Conservation (phyloP, 2,329 filamentous ascomycete species). For the Hymenoscyphus repandus region DNA sequence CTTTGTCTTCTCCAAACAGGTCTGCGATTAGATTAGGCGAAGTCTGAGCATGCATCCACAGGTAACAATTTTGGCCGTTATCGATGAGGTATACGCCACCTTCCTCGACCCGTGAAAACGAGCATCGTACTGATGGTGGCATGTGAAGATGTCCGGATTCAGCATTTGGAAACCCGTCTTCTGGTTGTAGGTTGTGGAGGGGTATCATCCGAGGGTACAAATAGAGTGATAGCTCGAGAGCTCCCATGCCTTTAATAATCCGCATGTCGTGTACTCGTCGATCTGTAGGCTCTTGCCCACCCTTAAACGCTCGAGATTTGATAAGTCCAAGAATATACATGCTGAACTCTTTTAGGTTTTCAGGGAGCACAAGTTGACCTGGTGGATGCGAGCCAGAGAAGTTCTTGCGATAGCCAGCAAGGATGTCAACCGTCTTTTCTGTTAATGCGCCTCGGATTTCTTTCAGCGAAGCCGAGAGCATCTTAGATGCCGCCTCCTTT, state of each 20-base stretch:
- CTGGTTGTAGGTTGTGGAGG: slow-evolving; percentile 79
- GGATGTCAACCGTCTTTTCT: slow-evolving; percentile 88
- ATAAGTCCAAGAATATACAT: slow-evolving; percentile 92
- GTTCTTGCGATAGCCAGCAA: slow-evolving; percentile 88
- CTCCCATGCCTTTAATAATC: slow-evolving; percentile 82
- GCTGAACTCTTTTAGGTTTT: slow-evolving; percentile 90
- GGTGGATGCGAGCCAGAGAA: slow-evolving; percentile 81
- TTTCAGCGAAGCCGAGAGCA: slow-evolving; percentile 69
- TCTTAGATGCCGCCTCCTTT: slow-evolving; percentile 88
- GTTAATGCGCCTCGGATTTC: slow-evolving; percentile 79
- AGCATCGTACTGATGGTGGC: slow-evolving; percentile 73
- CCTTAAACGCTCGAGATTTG: slow-evolving; percentile 91
- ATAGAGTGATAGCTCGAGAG: slow-evolving; percentile 80
- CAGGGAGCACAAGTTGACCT: slow-evolving; percentile 88
- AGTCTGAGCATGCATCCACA: slow-evolving; percentile 91
- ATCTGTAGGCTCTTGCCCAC: slow-evolving; percentile 84
- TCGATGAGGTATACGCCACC: slow-evolving; percentile 93
- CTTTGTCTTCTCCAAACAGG: slow-evolving; percentile 75
- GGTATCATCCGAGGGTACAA: slow-evolving; percentile 93
- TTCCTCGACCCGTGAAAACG: slow-evolving; percentile 82
- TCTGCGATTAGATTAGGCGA: slow-evolving; percentile 88
- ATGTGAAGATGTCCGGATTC: slow-evolving; percentile 83
- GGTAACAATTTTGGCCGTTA: slow-evolving; percentile 84
- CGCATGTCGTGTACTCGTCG: slow-evolving; percentile 87
- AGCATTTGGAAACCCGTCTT: slow-evolving; percentile 85